These are phyloP conservation scores for Euphorbia schlechtendalii DNA, from an alignment of 441 rosid species.

Conservation along the genomic window DNA sequence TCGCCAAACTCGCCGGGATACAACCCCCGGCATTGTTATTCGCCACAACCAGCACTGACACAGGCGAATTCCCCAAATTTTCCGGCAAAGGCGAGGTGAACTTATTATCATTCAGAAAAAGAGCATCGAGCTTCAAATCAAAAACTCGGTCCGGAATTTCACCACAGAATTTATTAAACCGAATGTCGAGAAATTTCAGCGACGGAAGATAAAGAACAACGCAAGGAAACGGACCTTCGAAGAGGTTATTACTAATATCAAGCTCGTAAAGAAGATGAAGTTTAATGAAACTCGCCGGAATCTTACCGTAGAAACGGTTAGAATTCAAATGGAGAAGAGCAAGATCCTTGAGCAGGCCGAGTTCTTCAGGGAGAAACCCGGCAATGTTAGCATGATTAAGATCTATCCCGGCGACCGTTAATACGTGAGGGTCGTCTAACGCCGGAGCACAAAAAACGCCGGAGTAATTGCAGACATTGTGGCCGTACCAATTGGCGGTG, in stretches of 20 bases:
- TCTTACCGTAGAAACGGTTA: constrained; percentile 49
- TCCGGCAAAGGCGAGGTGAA: constrained; percentile 52
- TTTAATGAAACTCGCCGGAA: constrained; percentile 43
- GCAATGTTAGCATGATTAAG: constrained; percentile 64
- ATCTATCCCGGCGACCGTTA: constrained; percentile 82
- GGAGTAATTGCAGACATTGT: constrained; percentile 68
- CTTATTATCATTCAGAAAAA: constrained; percentile 69
- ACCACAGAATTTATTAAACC: constrained; percentile 56
- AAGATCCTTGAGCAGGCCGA: constrained; percentile 71
- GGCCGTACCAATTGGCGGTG: constrained; percentile 67
- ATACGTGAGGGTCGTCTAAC: constrained; percentile 34
- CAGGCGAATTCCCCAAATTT: constrained; percentile 72
- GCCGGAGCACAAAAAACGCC: constrained; percentile 71
- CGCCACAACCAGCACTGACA: constrained; percentile 72
- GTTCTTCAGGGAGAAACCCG: constrained; percentile 59
- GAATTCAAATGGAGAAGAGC: constrained; percentile 72
- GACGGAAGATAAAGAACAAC: constrained; percentile 56
- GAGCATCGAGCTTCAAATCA: constrained; percentile 68
- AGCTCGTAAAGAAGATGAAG: constrained; percentile 58
- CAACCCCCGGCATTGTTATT: constrained; percentile 53
- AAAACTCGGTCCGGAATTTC: constrained; percentile 48
- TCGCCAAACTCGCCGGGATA: constrained; percentile 53
- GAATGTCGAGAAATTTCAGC: constrained; percentile 63
- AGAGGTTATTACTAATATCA: constrained; percentile 68
- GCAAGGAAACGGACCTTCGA: constrained; percentile 56